Base-by-base conservation (phyloP, 306 rosid genomes). In the Acacia crassicarpa region DNA sequence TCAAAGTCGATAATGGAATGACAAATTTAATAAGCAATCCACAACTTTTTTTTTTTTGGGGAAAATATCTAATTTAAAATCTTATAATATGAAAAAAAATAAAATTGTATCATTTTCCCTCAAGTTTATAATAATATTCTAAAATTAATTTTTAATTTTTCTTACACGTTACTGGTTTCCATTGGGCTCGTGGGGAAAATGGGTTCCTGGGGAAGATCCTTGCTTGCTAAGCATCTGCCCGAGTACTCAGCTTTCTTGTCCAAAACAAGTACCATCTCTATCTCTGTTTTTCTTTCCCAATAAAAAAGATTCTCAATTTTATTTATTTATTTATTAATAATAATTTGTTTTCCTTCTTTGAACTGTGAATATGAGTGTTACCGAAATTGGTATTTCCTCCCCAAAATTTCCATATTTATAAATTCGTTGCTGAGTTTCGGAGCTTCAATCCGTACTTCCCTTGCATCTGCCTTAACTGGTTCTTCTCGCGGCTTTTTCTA, bases 21-120 rank as follows among this genome's bases (percentile, higher is more conserved):
- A 6, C 0, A 6, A 6, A 38, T 0, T 38, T 38, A 6, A 38
- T 38, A 38, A 38, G 0, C 0, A 38, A 38, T 38, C 6, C 1
- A 38, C 1, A 38, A 38, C 8, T 38, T 0, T 0, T 5, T 38
- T 38, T 0, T 0, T 5, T 35, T 35, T 35, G 5, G 5, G 1
- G 0, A 1, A 38, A 38, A 38, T 38, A 38, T 0, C 7, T 35
- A 5, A 5, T 38, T 38, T 38, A 38, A 6, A 38, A 38, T 5
- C 1, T 38, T 38, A 0, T 0, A 38, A 38, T 38, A 6, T 5
- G 1, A 38, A 38, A 38, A 38, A n/a, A n/a, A n/a, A n/a, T n/a
- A n/a, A n/a, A n/a, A n/a, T n/a, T n/a, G n/a, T n/a, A 0, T 38
- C 8, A 38, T 38, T 38, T 38, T 38, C 0, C 41, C 41, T 38